A percentile compares a stretch with the other conserved stretches of the same genome.
phyloP scores from a whole-genome alignment of 2,329 filamentous ascomycete genomes.

The Scedosporium boydii region DNA sequence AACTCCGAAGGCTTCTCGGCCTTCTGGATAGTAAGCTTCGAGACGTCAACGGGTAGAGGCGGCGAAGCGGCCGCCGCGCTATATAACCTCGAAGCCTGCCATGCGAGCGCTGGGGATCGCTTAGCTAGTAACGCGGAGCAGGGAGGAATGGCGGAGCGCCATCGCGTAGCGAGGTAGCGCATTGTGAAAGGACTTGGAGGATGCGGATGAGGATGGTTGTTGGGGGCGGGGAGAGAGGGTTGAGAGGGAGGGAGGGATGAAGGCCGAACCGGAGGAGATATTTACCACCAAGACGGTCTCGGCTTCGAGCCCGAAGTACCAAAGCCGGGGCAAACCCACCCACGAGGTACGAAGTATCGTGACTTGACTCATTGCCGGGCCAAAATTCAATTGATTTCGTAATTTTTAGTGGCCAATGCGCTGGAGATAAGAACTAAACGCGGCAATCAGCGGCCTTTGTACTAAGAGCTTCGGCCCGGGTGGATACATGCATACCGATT shows the following conservation, averaged over 20 bases:
- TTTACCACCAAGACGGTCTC: background rate
- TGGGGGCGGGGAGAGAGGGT: background rate
- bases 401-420: background rate
- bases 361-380: background rate
- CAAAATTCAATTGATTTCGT: background rate
- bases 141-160: background rate
- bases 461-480: background rate
- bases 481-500: conserved; percentile 1
- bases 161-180: conserved; percentile 2
- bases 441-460: background rate
- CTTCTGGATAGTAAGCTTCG: conserved; percentile 64
- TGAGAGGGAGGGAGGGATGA: background rate
- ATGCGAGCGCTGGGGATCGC: background rate
- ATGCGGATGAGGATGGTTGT: background rate
- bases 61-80: conserved; percentile 47
- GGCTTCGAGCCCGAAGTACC: too few species aligned
- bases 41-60: conserved; percentile 56
- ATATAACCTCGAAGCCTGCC: conserved; percentile 31
- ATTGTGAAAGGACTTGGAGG: background rate
- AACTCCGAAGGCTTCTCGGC: conserved; percentile 68
- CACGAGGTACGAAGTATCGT: too few species aligned
- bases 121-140: conserved; percentile 1
- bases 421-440: background rate
- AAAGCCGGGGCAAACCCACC: too few species aligned
- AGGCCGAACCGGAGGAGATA: background rate